Conservation (phyloP, 805 yeast genomes). For the Candida golubevii region DNA sequence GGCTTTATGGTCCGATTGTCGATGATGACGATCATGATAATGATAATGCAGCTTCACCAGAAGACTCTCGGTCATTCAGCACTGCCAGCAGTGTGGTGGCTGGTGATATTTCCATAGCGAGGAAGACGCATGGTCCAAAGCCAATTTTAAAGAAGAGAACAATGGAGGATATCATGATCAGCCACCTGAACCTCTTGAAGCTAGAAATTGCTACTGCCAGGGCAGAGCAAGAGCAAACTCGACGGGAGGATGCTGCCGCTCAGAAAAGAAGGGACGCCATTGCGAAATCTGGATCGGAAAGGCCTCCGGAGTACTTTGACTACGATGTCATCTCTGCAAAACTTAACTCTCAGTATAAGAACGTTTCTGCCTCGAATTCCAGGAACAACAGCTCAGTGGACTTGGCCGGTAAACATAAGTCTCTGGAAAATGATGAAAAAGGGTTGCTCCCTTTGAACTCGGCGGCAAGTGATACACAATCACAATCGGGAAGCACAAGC, state of each 20-base stretch:
- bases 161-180: constrained; percentile 73
- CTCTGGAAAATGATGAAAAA: constrained; percentile 1
- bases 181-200: constrained; percentile 48
- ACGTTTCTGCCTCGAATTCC: constrained; percentile 25
- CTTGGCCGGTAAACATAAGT: constrained; percentile 13
- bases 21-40: constrained; percentile 35
- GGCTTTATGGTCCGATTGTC: constrained; percentile 92
- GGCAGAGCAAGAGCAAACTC: constrained; percentile 26
- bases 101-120: constrained; percentile 41
- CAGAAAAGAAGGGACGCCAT: constrained; percentile 16
- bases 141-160: constrained; percentile 88
- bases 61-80: constrained; percentile 13
- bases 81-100: constrained; percentile 43
- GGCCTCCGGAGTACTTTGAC: constrained; percentile 39
- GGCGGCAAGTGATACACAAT: not conserved
- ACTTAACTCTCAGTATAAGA: constrained; percentile 36
- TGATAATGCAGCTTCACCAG: constrained; percentile 21
- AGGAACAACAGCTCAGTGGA: constrained; percentile 28
- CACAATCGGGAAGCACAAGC: not conserved
- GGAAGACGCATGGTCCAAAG: constrained; percentile 45
- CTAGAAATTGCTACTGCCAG: constrained; percentile 38
- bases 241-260: constrained; percentile 27
- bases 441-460: not conserved
- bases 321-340: constrained; percentile 42
- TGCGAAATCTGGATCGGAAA: constrained; percentile 10